phyloP scores from a whole-genome alignment of 1,284 basidiomycete genomes.

The Dichomitus squalens region DNA sequence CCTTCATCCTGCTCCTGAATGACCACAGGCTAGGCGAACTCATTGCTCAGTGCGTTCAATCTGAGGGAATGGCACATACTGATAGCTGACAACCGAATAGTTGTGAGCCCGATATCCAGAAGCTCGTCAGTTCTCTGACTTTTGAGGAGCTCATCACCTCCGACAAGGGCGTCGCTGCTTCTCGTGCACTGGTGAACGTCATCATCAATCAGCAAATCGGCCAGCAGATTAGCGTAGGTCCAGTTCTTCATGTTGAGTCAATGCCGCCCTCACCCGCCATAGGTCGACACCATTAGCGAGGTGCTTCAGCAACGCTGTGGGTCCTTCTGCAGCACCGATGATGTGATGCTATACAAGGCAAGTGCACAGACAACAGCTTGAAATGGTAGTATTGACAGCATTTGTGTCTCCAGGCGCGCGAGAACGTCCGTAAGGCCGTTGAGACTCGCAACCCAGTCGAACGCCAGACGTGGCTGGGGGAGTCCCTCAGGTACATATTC shows the following conservation, averaged over 20 bases:
- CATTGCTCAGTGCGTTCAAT: conserved; percentile 67
- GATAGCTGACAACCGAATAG: conserved; percentile 36
- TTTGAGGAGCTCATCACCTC: conserved; percentile 87
- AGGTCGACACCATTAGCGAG: conserved; percentile 97
- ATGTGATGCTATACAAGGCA: conserved; percentile 97
- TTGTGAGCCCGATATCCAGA: conserved; percentile 72
- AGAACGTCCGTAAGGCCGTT: conserved; percentile 89
- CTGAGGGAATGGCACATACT: background rate
- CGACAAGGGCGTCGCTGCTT: conserved; percentile 80
- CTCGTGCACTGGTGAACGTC: conserved; percentile 89
- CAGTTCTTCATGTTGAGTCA: conserved; percentile 31
- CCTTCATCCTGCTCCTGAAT: conserved; percentile 88
- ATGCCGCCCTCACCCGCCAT: background rate
- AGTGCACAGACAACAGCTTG: conserved; percentile 6
- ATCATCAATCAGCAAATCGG: conserved; percentile 98
- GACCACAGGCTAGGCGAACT: conserved; percentile 92
- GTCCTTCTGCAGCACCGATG: conserved; percentile 96
- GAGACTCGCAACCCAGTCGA: conserved; percentile 78
- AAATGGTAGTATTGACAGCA: background rate
- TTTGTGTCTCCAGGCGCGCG: conserved; percentile 73
- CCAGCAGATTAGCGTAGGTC: conserved; percentile 92
- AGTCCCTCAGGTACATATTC: conserved; percentile 76
- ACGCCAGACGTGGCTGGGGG: conserved; percentile 74
- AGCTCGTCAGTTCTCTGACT: conserved; percentile 67
- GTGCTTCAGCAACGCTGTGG: conserved; percentile 94